phyloP scores from a whole-genome alignment of 306 rosid species.

The Vigna nakashimae region DNA sequence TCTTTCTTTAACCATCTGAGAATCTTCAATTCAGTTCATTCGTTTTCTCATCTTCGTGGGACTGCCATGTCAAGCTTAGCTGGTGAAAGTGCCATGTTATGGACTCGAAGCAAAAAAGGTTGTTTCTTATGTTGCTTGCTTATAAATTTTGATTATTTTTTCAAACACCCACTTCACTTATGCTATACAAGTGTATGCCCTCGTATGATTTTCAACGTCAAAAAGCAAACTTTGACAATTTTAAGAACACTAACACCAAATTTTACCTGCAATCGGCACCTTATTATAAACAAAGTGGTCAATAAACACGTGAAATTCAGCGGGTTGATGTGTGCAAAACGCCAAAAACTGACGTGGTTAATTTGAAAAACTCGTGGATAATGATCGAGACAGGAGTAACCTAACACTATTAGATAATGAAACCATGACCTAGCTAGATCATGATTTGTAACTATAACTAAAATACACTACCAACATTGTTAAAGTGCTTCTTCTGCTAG shows the following conservation, averaged over 20 bases:
- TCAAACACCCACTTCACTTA: neutral
- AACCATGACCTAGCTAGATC: neutral
- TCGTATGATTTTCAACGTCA: neutral
- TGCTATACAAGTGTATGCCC: neutral
- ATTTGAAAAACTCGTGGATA: conserved; percentile 43
- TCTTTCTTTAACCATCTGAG: conserved; percentile 8
- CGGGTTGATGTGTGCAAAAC: conserved; percentile 50
- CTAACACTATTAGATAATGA: conserved; percentile 19
- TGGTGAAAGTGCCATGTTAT: conserved; percentile 45
- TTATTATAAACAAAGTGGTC: conserved; percentile 26
- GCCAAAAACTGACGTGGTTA: conserved; percentile 47
- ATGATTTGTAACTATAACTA: conserved; percentile 10
- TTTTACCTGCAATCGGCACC: conserved; percentile 8
- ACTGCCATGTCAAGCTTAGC: conserved; percentile 36
- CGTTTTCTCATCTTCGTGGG: conserved; percentile 13
- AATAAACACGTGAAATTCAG: conserved; percentile 29
- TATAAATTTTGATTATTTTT: neutral
- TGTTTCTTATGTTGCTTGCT: neutral
- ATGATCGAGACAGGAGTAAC: conserved; percentile 55
- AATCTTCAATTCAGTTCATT: conserved; percentile 23
- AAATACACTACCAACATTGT: neutral
- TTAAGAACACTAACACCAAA: conserved; percentile 7
- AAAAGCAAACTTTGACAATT: conserved; percentile 40
- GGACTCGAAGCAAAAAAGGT: conserved; percentile 30
- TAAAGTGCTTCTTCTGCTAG: neutral